These are phyloP conservation scores for Vicia sativa DNA, from an alignment of 306 rosid genomes.

Conservation along the genomic window DNA sequence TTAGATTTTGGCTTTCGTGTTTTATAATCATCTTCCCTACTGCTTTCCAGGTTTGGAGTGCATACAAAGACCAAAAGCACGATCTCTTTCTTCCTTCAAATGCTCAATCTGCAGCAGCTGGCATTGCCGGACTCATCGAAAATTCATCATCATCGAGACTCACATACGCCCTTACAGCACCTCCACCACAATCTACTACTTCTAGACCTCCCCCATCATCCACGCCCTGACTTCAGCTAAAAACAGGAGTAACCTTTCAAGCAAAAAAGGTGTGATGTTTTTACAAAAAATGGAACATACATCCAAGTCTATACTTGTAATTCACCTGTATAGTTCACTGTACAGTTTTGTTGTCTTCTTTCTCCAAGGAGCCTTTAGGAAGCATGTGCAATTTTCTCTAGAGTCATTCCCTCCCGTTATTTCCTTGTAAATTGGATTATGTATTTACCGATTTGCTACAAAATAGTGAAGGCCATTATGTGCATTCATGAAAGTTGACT, in stretches of 20 bases:
- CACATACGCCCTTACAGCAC: constrained; percentile 83
- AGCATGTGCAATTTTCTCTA: constrained; percentile 48
- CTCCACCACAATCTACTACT: constrained; percentile 62
- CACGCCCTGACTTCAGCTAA: constrained; percentile 55
- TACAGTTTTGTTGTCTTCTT: constrained; percentile 57
- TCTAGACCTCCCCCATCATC: constrained; percentile 64
- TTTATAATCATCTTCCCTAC: constrained; percentile 6
- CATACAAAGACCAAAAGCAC: constrained; percentile 97
- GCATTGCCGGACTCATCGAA: constrained; percentile 95
- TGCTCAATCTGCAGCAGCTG: constrained; percentile 99
- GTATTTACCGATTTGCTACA: constrained; percentile 43
- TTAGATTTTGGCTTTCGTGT: constrained; percentile 8
- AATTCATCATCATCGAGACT: constrained; percentile 86
- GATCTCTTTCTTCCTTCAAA: constrained; percentile 98
- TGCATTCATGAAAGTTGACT: constrained; percentile 33
- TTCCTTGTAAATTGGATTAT: constrained; percentile 53
- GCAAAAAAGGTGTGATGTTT: constrained; percentile 37
- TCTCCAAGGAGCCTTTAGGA: constrained; percentile 44
- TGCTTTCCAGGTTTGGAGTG: constrained; percentile 89
- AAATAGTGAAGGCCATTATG: constrained; percentile 44
- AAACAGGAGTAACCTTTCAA: constrained; percentile 52
- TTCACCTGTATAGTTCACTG: constrained; percentile 74
- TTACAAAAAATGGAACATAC: constrained; percentile 30
- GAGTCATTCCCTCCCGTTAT: constrained; percentile 3
- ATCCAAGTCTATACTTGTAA: constrained; percentile 33